phyloP scores from a whole-genome alignment of 371 early-diverging fungal species.

The Smittium culicis region DNA sequence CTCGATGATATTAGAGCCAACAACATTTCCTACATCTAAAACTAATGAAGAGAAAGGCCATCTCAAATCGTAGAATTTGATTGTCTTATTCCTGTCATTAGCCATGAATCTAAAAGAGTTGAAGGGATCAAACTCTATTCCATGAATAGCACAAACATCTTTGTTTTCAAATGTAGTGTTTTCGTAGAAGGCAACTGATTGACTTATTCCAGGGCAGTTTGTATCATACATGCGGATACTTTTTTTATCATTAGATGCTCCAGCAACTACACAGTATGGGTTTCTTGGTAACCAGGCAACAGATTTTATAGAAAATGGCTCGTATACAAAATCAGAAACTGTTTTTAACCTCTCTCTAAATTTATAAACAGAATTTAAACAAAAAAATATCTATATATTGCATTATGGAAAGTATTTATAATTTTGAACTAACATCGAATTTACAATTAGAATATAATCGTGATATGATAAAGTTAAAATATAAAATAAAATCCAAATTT shows the following conservation, averaged over 20 bases:
- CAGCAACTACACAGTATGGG: slow-evolving; percentile 20
- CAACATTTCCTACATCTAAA: slow-evolving; percentile 14
- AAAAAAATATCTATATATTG: too few relatives aligned
- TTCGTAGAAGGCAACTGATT: slow-evolving; percentile 19
- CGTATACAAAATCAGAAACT: slow-evolving; percentile 8
- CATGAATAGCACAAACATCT: slow-evolving; percentile 14
- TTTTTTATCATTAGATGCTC: slow-evolving; percentile 15
- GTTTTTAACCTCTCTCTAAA: too few relatives aligned
- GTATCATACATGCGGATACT: slow-evolving; percentile 23
- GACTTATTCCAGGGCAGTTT: slow-evolving; percentile 15
- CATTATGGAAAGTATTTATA: too few relatives aligned
- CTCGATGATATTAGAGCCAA: slow-evolving; percentile 5
- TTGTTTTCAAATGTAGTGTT: slow-evolving; percentile 6
- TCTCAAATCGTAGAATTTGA: slow-evolving; percentile 28
- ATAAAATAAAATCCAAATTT: too few relatives aligned
- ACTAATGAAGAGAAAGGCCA: slow-evolving; percentile 18
- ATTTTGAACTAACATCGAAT: too few relatives aligned
- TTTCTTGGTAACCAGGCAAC: slow-evolving; percentile 23
- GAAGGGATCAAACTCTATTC: slow-evolving; percentile 31
- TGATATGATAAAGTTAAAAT: too few relatives aligned
- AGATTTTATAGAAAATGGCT: slow-evolving; percentile 15
- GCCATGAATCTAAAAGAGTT: slow-evolving; percentile 25
- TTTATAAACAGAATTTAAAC: slow-evolving; percentile 12
- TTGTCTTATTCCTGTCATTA: slow-evolving; percentile 21
- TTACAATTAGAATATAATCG: too few relatives aligned